These are phyloP conservation scores for Parachaetomium inaequale DNA, from an alignment of 495 filamentous ascomycete genomes.

Conservation along the genomic window DNA sequence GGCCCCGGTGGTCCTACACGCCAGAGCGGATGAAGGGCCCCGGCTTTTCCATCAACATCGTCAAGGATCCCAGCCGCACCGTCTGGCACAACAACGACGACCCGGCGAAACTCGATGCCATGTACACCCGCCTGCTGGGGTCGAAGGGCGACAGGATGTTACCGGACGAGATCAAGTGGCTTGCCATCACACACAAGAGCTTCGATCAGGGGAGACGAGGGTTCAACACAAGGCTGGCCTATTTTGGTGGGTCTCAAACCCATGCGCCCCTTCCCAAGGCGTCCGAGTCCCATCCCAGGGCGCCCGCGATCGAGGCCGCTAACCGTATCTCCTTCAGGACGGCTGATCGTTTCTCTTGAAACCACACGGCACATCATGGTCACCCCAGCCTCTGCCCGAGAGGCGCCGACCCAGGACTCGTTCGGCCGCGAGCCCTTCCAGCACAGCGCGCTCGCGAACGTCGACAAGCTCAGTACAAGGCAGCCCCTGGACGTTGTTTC, in stretches of 20 bases:
- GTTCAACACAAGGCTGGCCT: constrained; percentile 91
- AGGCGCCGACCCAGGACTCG: constrained; percentile 35
- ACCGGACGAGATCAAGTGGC: constrained; percentile 90
- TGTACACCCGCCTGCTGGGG: constrained; percentile 71
- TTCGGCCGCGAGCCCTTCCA: constrained; percentile 63
- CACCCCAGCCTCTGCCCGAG: constrained; percentile 27
- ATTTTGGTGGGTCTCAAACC: constrained; percentile 67
- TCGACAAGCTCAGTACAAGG: constrained; percentile 60
- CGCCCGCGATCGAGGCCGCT: constrained; percentile 43
- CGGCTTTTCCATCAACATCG: constrained; percentile 52
- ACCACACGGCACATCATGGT: constrained; percentile 66
- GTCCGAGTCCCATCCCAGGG: constrained; percentile 39
- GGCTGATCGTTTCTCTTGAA: constrained; percentile 76
- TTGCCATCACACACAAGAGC: constrained; percentile 96
- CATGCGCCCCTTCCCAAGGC: constrained; percentile 40
- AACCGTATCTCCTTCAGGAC: constrained; percentile 51
- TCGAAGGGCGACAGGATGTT: constrained; percentile 64
- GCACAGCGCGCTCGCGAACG: constrained; percentile 67
- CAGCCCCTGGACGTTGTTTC: constrained; percentile 55
- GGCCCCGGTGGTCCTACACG: constrained; percentile 78
- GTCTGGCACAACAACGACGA: constrained; percentile 70
- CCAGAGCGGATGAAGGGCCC: constrained; percentile 74
- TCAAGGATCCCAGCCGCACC: constrained; percentile 44
- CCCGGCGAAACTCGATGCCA: constrained; percentile 64
- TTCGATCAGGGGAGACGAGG: constrained; percentile 93